phyloP scores from a whole-genome alignment of 192 early-diverging fungal genomes.

The Coemansia umbellata region DNA sequence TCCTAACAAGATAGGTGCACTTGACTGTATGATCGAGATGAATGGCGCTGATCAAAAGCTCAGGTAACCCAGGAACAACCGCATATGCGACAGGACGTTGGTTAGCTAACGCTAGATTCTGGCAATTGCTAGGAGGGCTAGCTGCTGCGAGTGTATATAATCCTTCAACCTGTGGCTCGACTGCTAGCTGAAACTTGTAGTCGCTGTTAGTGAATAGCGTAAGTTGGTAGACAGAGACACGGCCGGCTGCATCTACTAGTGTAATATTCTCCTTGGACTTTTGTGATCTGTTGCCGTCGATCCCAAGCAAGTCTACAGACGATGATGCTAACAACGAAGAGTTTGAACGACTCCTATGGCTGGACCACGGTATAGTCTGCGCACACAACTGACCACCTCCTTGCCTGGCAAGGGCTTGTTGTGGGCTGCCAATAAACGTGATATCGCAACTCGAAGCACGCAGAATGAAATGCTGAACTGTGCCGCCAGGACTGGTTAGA shows the following conservation, averaged over 20 bases:
- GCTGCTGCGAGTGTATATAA: conserved; percentile 23
- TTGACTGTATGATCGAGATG: conserved; percentile 26
- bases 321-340: background rate
- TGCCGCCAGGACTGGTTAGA: conserved; percentile 16
- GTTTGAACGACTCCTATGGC: background rate
- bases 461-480: conserved; percentile 39
- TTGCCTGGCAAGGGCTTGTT: background rate
- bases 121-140: conserved; percentile 28
- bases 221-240: conserved; percentile 19
- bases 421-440: conserved; percentile 26
- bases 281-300: background rate
- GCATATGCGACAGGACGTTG: conserved; percentile 23
- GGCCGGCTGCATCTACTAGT: conserved; percentile 24
- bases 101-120: conserved; percentile 10
- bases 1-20: conserved; percentile 13
- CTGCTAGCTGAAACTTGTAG: conserved; percentile 24
- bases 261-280: conserved; percentile 13
- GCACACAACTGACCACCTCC: no score
- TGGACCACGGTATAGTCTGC: background rate
- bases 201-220: conserved; percentile 14
- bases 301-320: background rate
- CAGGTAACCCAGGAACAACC: conserved; percentile 9
- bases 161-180: conserved; percentile 26
- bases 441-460: conserved; percentile 23
- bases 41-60: conserved; percentile 24